These are phyloP conservation scores for Trypanosoma grayi DNA, from an alignment of 208 protist genomes.

Conservation along the genomic window DNA sequence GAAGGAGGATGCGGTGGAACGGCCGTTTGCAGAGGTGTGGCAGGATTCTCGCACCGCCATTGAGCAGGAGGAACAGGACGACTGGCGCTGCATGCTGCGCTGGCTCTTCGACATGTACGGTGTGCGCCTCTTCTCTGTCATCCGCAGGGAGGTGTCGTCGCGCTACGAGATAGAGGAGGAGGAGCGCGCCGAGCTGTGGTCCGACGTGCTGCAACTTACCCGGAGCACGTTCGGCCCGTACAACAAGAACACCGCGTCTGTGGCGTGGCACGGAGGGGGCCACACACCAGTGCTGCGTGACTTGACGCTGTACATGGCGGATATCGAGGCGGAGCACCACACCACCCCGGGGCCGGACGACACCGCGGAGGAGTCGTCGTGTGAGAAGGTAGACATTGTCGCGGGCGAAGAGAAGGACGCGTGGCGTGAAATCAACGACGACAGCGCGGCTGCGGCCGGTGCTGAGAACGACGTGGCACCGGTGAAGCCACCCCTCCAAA, in stretches of 20 bases:
- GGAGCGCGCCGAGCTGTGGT: conserved; percentile 35
- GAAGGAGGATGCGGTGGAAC: conserved; percentile 22
- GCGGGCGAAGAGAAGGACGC: background rate
- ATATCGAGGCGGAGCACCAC: conserved; percentile 1
- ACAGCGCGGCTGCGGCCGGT: no score
- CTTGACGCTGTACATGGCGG: conserved; percentile 22
- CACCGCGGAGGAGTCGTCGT: conserved; percentile 5
- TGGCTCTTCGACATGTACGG: conserved; percentile 64
- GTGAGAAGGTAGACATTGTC: background rate
- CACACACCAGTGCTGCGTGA: conserved; percentile 27
- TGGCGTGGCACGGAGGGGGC: conserved; percentile 37
- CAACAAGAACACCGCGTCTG: conserved; percentile 41
- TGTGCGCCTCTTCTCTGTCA: conserved; percentile 46
- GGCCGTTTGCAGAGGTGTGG: conserved; percentile 39
- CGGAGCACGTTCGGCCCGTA: conserved; percentile 50
- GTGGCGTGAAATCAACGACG: no score
- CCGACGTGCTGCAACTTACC: conserved; percentile 24
- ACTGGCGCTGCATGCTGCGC: conserved; percentile 36
- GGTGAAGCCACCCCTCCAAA: no score
- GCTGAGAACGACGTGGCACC: no score
- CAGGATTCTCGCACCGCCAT: conserved; percentile 27
- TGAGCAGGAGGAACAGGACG: conserved; percentile 36
- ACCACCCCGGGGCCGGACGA: background rate
- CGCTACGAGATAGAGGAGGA: conserved; percentile 57
- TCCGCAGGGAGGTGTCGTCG: conserved; percentile 43